Evolutionary conservation across 2,329 filamentous ascomycete species (phyloP).

Genomic region (Sporothrix inflata): DNA sequence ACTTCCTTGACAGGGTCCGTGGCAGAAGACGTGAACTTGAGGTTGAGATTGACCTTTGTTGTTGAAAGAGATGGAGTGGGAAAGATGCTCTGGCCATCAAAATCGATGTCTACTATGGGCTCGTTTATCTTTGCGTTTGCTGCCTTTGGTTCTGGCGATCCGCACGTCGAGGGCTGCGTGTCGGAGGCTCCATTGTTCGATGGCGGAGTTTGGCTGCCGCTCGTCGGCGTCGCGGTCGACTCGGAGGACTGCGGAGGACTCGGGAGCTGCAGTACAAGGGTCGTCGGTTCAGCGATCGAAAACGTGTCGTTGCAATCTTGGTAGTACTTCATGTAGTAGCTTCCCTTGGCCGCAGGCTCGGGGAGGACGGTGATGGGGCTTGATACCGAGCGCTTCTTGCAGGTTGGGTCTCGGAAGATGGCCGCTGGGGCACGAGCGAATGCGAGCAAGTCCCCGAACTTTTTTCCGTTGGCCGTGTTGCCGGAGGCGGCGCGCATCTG

Average conservation of each 20-base stretch:
- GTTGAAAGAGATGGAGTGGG: neutral
- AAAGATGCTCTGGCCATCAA: neutral
- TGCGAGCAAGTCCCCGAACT: neutral
- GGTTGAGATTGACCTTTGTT: neutral
- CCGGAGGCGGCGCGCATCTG: neutral
- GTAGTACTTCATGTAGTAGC: constrained; percentile 24
- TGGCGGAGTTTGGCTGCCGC: constrained; percentile 33
- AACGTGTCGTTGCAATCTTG: neutral
- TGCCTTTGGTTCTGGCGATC: neutral
- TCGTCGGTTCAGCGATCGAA: neutral
- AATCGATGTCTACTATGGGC: neutral
- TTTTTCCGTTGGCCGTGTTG: neutral
- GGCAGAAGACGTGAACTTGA: neutral
- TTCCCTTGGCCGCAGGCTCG: neutral
- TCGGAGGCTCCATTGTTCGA: constrained; percentile 17
- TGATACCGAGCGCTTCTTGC: constrained; percentile 21
- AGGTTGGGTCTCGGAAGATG: constrained; percentile 19
- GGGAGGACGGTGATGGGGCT: constrained; percentile 20
- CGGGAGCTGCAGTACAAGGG: neutral
- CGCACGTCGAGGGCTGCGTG: constrained; percentile 25
- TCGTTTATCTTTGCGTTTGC: neutral
- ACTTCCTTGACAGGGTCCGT: neutral
- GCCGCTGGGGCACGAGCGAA: constrained; percentile 5
- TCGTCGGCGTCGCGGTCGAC: constrained; percentile 26
- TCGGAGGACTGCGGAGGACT: neutral